These are phyloP conservation scores for Trichophyton rubrum DNA, from an alignment of 2,329 filamentous ascomycete genomes.

Conservation along the genomic window DNA sequence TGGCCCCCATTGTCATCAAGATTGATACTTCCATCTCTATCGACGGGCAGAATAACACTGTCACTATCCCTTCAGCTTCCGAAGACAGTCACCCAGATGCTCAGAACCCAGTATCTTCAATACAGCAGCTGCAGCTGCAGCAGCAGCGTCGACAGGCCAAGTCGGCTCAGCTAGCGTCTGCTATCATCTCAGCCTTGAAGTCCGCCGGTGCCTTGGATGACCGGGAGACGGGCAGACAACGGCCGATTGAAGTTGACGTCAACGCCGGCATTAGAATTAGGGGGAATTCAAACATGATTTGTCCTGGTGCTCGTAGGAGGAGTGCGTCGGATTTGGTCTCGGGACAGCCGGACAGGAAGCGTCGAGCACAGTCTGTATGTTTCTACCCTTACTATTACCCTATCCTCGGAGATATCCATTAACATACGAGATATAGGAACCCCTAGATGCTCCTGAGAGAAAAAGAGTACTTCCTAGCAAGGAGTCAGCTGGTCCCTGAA, in stretches of 20 bases:
- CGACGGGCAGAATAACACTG: constrained; percentile 23
- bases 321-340: neutral
- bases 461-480: neutral
- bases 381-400: too few relatives aligned
- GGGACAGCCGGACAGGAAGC: constrained; percentile 2
- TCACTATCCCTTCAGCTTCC: constrained; percentile 17
- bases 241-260: constrained; percentile 18
- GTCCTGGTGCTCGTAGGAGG: constrained; percentile 10
- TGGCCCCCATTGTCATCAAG: constrained; percentile 21
- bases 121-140: constrained; percentile 8
- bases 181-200: constrained; percentile 17
- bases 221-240: constrained; percentile 9
- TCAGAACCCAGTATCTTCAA: neutral
- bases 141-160: constrained; percentile 18
- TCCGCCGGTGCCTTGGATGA: constrained; percentile 12
- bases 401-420: neutral
- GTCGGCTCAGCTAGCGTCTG: constrained; percentile 18
- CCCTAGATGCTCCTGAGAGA: neutral
- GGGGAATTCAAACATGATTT: constrained; percentile 20
- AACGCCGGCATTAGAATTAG: constrained; percentile 21
- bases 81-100: constrained; percentile 1
- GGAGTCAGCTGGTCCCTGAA: neutral
- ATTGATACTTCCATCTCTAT: constrained; percentile 27
- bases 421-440: neutral
- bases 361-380: constrained; percentile 12